These are phyloP conservation scores for Wickerhamomyces silvicola DNA, from an alignment of 805 yeast genomes.

Conservation along the genomic window DNA sequence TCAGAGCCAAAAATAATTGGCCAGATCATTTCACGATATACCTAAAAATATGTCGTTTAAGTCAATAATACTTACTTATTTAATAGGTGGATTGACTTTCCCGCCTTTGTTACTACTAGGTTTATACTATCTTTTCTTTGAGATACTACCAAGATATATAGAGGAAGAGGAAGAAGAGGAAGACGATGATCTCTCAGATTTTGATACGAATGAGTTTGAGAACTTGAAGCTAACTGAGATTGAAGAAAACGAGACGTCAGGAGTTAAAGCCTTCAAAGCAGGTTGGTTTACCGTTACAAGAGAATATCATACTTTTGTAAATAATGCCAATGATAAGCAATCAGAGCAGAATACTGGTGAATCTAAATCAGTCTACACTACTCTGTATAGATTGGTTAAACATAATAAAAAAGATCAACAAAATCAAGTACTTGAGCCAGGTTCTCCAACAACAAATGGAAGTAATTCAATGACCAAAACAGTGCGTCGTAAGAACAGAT, in stretches of 20 bases:
- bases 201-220: constrained; percentile 23
- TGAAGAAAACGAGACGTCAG: constrained; percentile 54
- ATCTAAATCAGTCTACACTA: constrained; percentile 49
- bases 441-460: constrained; percentile 7
- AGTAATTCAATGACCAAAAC: constrained; percentile 28
- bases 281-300: constrained; percentile 87
- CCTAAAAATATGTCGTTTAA: constrained; percentile 19
- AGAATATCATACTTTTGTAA: constrained; percentile 51
- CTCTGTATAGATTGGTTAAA: constrained; percentile 53
- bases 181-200: constrained; percentile 19
- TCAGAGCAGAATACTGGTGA: constrained; percentile 18
- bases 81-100: constrained; percentile 79
- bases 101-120: constrained; percentile 48
- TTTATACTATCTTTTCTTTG: constrained; percentile 33
- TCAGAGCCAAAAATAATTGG: too few relatives aligned
- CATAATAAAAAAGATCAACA: constrained; percentile 15
- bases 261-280: constrained; percentile 54
- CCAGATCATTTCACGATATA: too few relatives aligned
- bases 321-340: constrained; percentile 31
- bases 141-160: constrained; percentile 25
- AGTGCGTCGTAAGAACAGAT: constrained; percentile 49
- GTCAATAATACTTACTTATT: constrained; percentile 36
- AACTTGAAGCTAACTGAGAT: constrained; percentile 53
- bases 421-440: constrained; percentile 5
- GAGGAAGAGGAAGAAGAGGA: constrained; percentile 20